A percentile compares a stretch with the other conserved stretches of the same genome.
These are phyloP conservation scores for Sabuloglossum arenarium DNA, from an alignment of 495 filamentous ascomycete species.

Conservation along the genomic window DNA sequence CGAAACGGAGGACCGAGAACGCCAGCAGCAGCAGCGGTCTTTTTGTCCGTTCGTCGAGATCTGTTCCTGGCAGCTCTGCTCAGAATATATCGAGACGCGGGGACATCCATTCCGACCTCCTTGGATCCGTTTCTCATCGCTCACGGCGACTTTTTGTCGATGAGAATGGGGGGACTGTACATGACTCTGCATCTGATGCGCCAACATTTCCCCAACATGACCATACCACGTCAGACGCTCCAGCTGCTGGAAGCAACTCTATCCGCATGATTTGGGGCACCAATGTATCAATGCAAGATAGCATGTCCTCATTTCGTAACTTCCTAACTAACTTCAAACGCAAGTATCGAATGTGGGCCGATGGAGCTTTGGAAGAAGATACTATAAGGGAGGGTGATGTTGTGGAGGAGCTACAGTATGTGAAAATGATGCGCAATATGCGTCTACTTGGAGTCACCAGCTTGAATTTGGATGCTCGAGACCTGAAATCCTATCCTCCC, in stretches of 20 bases:
- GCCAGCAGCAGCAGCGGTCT: constrained; percentile 64
- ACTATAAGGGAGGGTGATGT: constrained; percentile 36
- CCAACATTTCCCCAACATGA: constrained; percentile 72
- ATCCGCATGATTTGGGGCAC: constrained; percentile 91
- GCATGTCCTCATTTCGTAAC: constrained; percentile 67
- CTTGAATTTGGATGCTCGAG: constrained; percentile 72
- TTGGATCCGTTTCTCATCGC: constrained; percentile 39
- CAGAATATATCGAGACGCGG: constrained; percentile 38
- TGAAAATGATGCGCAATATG: constrained; percentile 78
- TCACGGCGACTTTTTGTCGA: constrained; percentile 61
- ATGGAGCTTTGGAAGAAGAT: constrained; percentile 60
- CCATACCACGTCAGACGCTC: constrained; percentile 77
- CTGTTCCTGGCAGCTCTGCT: constrained; percentile 26
- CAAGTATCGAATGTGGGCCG: constrained; percentile 81
- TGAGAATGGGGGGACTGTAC: constrained; percentile 52
- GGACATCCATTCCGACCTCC: constrained; percentile 62
- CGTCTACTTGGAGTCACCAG: constrained; percentile 58
- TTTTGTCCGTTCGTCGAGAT: constrained; percentile 50
- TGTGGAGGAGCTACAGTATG: constrained; percentile 53
- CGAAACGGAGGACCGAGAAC: constrained; percentile 30
- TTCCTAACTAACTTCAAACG: constrained; percentile 76
- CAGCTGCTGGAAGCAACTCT: constrained; percentile 60
- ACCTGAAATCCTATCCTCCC: constrained; percentile 81
- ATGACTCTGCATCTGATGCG: constrained; percentile 42
- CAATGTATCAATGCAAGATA: constrained; percentile 82